Evolutionary conservation across 495 filamentous ascomycete genomes (phyloP).

Genomic region (Pseudotulostoma volvatum): DNA sequence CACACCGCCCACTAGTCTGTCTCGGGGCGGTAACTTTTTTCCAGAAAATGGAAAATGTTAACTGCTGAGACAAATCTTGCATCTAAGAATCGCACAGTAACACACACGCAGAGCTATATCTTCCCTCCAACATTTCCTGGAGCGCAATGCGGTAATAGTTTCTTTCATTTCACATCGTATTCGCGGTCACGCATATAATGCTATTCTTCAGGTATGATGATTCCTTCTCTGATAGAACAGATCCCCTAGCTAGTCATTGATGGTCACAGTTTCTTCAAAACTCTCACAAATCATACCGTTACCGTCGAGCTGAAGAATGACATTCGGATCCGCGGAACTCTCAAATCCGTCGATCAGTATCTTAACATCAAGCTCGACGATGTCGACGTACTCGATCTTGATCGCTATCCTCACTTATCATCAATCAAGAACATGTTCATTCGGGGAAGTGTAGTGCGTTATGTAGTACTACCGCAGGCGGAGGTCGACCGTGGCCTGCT

Average conservation of each 20-base stretch:
- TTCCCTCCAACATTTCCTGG: no score
- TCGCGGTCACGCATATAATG: no score
- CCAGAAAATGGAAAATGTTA: no score
- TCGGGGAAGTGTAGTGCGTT: slow-evolving; percentile 86
- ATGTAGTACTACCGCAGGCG: slow-evolving; percentile 77
- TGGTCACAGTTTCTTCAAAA: slow-evolving; percentile 84
- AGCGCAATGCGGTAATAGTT: no score
- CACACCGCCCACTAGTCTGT: no score
- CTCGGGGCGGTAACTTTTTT: no score
- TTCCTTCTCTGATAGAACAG: not conserved
- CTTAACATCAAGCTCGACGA: slow-evolving; percentile 98
- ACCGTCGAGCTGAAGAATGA: slow-evolving; percentile 99
- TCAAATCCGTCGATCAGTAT: slow-evolving; percentile 96
- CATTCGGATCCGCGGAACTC: slow-evolving; percentile 80
- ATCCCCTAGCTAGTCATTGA: not conserved
- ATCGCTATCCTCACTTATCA: slow-evolving; percentile 80
- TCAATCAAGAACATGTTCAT: slow-evolving; percentile 99
- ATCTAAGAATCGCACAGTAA: no score
- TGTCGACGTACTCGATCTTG: slow-evolving; percentile 75
- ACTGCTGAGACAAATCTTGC: no score
- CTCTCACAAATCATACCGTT: slow-evolving; percentile 87
- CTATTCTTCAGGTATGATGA: slow-evolving; percentile 35
- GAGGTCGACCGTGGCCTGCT: slow-evolving; percentile 80
- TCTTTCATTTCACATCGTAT: no score
- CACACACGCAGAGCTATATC: no score